Base-by-base conservation (phyloP, 73 alveolate species). In the Uronychia binucleata region DNA sequence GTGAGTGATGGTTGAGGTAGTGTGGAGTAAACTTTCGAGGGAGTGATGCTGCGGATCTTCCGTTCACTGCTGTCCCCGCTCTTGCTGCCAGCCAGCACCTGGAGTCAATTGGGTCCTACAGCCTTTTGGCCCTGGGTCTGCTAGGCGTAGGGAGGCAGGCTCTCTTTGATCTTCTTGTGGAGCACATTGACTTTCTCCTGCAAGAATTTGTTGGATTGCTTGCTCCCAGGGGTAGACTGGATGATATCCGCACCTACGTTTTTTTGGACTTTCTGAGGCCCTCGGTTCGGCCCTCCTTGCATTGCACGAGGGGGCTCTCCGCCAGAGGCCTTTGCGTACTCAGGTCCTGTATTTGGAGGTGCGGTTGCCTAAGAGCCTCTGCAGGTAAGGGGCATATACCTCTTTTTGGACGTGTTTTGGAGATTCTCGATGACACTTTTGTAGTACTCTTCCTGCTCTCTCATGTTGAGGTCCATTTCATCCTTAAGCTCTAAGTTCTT, bases 351-450 rank as follows among this genome's bases (percentile, higher is more conserved):
- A 46, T 46, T 46, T 5, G 67, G 19, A 46, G 67, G 5, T 19
- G n/a, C 19, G 19, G 46, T 8, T 8, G 1, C 5, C 1, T 11
- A 67, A 67, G 19, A 26, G 79, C 26, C 30, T 67, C 30, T 67
- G 19, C 8, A 67, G 31, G 1, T 67, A n/a, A n/a, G n/a, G n/a
- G n/a, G 5, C 14, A 11, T 8, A 11, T 67, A 67, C 30, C 30
- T 8, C 26, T 67, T 26, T 67, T 75, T 29, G 29, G 31, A 25
- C 57, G n/a, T 30, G 19, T 1, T 28, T 28, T 34, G 57, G 58
- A 75, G 19, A 28, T 75, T 30, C 1, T 75, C 81, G 30, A 75
- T 75, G 81, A 75, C 30, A 34, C 30, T 75, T 75, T 75, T 75
- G 57, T 28, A 75, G 59, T 75, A 34, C 1, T 31, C 31, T 28